Evolutionary conservation across 805 yeast species (phyloP).

Genomic region (Naumovozyma baii): DNA sequence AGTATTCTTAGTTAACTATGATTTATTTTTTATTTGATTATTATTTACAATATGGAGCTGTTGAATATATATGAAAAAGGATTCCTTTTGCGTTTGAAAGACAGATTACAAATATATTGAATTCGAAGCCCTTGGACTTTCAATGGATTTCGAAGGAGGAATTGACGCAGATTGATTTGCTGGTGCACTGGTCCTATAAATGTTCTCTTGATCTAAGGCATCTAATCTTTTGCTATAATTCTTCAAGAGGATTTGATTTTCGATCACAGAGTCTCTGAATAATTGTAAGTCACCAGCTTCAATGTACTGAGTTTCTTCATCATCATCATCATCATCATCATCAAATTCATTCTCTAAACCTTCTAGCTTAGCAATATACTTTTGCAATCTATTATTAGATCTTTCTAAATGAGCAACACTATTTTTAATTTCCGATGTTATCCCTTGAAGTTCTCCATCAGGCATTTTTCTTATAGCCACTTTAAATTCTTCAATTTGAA

Average conservation of each 20-base stretch:
- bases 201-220: slow-evolving; percentile 39
- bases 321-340: slow-evolving; percentile 10
- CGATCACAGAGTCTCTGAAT: slow-evolving; percentile 46
- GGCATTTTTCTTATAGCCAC: slow-evolving; percentile 46
- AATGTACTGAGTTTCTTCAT: slow-evolving; percentile 23
- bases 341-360: slow-evolving; percentile 21
- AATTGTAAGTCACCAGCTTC: slow-evolving; percentile 40
- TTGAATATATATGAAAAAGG: too few relatives aligned
- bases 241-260: slow-evolving; percentile 44
- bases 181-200: slow-evolving; percentile 24
- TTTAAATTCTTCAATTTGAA: slow-evolving; percentile 39
- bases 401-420: slow-evolving; percentile 41
- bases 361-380: slow-evolving; percentile 33
- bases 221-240: slow-evolving; percentile 42
- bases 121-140: background rate
- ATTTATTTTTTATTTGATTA: too few relatives aligned
- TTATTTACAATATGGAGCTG: background rate
- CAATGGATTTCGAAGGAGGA: background rate
- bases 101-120: slow-evolving; percentile 4
- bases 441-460: slow-evolving; percentile 33
- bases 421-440: slow-evolving; percentile 29
- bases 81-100: too few relatives aligned
- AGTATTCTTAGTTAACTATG: too few relatives aligned
- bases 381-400: slow-evolving; percentile 41
- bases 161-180: background rate